Evolutionary conservation across 768 basidiomycete species (phyloP).

Genomic region (Stropharia rugosoannulata): DNA sequence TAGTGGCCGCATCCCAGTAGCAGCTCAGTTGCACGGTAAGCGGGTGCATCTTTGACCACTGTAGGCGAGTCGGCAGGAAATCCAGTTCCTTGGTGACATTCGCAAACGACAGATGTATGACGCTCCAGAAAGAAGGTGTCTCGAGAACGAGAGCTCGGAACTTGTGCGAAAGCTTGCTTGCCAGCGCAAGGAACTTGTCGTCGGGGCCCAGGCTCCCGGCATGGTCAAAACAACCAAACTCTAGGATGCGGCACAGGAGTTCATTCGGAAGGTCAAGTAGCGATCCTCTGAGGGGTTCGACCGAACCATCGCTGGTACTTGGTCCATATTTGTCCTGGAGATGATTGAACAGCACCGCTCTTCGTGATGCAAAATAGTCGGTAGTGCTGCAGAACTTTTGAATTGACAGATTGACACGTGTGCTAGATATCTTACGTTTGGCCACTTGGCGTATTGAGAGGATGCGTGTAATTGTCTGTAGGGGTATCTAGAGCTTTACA

Average conservation of each 20-base stretch:
- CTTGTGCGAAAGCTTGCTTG: conserved; percentile 20
- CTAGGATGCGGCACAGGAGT: conserved; percentile 26
- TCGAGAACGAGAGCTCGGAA: conserved; percentile 22
- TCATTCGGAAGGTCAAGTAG: conserved; percentile 26
- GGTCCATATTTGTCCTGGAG: not conserved
- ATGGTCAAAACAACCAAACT: conserved; percentile 23
- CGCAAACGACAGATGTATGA: conserved; percentile 23
- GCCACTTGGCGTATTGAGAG: conserved; percentile 15
- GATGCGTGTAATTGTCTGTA: conserved; percentile 14
- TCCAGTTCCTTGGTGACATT: conserved; percentile 20
- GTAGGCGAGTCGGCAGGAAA: conserved; percentile 21
- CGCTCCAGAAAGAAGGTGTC: conserved; percentile 32
- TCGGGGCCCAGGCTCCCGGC: conserved; percentile 10
- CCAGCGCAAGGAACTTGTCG: conserved; percentile 15
- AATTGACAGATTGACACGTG: conserved; percentile 5
- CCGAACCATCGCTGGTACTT: not conserved
- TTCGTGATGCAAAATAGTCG: conserved; percentile 14
- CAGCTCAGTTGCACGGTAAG: conserved; percentile 27
- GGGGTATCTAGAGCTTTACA: conserved; percentile 10
- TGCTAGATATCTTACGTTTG: conserved; percentile 12
- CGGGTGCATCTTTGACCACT: conserved; percentile 26
- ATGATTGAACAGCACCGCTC: not conserved
- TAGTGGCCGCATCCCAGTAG: conserved; percentile 24
- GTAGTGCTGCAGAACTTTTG: conserved; percentile 4
- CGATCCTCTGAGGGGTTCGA: not conserved